Evolutionary conservation across 768 basidiomycete genomes (phyloP), one percentile per base, ranked within the genome.

Genomic region (Tricholoma furcatifolium): DNA sequence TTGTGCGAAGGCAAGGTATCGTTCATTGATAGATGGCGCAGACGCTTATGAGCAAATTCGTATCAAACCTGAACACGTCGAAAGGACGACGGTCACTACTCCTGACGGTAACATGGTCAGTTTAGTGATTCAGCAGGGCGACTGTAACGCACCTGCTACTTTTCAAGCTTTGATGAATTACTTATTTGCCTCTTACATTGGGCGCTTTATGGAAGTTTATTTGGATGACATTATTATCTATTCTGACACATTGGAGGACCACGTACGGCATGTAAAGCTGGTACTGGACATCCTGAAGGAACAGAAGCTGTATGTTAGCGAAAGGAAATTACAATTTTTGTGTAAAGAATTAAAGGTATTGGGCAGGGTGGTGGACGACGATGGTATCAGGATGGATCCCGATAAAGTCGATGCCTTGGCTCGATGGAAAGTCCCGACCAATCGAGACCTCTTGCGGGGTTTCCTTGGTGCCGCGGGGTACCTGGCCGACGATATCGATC

Each of bases 401-500:
- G 23, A 43, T 1, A 77, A 76, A 53, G 57, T 75, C 0, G 66
- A 74, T 34, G 27, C 54, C 0, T 62, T 74, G 0, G 3, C 61
- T 1, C 62, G 63, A 27, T 66, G 65, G 65, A 63, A n/a, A n/a
- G n/a, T n/a, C n/a, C n/a, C n/a, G n/a, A n/a, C n/a, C n/a, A n/a
- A n/a, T n/a, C n/a, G n/a, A 63, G 31, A 57, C 54, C 8, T 63
- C 62, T 70, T 15, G 56, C n/a, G n/a, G n/a, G n/a, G n/a, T n/a
- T n/a, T n/a, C n/a, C n/a, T n/a, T n/a, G n/a, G n/a, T n/a, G n/a
- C 65, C 6, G 70, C 70, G 3, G 65, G 69, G 0, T 73, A 66
- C 51, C 56, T 69, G 3, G 64, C 67, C 4, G 54, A 57, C 49
- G 59, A 63, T 48, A 55, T 61, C 18, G 34, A 31, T 4, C 48